Conservation (phyloP, 345 rosid genomes). For the Laguncularia racemosa region DNA sequence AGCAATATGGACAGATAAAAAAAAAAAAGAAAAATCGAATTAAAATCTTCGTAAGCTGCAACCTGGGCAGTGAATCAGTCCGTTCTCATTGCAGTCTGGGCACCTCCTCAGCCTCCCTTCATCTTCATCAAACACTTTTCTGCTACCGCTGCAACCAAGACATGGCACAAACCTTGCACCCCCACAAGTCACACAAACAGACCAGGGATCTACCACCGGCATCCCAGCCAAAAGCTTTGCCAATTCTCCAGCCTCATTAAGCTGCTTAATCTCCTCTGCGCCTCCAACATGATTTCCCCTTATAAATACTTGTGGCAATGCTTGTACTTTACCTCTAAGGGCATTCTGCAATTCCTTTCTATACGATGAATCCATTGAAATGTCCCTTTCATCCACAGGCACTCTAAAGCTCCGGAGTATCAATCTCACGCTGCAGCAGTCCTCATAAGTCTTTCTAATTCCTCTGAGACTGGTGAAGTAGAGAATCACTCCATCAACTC, state of each 20-base stretch:
- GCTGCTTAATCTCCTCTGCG: constrained; percentile 63
- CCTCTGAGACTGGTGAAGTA: constrained; percentile 80
- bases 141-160: constrained; percentile 62
- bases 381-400: constrained; percentile 63
- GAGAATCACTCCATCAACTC: constrained; percentile 40
- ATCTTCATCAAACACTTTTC: constrained; percentile 55
- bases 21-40: too few species aligned
- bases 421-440: constrained; percentile 59
- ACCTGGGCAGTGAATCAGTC: constrained; percentile 60
- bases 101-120: constrained; percentile 48
- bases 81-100: constrained; percentile 79
- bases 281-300: constrained; percentile 60
- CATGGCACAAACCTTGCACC: constrained; percentile 77
- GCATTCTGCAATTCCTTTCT: constrained; percentile 49
- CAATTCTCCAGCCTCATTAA: constrained; percentile 66
- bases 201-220: constrained; percentile 27
- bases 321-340: constrained; percentile 30
- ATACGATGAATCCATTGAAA: constrained; percentile 74
- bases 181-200: constrained; percentile 59
- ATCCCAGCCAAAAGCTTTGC: constrained; percentile 47
- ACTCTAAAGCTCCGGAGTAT: constrained; percentile 63
- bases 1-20: neutral
- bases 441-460: constrained; percentile 79
- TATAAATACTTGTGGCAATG: constrained; percentile 69
- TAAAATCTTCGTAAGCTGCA: constrained; percentile 29